Percentiles rank a stretch among this genome's conserved stretches.
Evolutionary conservation across 805 yeast species (phyloP).

Genomic region (Lachancea kluyveri): DNA sequence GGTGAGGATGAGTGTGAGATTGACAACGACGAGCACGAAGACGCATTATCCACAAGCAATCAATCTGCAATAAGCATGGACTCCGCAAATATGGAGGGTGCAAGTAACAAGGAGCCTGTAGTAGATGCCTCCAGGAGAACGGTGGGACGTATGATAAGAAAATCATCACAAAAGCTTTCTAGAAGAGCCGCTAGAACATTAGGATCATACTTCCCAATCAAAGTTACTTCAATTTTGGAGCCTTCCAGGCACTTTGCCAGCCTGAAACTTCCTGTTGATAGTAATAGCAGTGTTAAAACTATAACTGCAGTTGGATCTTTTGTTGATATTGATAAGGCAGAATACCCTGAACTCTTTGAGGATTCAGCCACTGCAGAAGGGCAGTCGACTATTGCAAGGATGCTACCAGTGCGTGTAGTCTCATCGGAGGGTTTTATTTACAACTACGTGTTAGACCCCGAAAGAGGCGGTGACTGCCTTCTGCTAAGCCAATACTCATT

Average conservation of each 20-base stretch:
- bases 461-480: constrained; percentile 89
- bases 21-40: constrained; percentile 15
- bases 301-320: constrained; percentile 33
- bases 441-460: constrained; percentile 77
- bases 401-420: constrained; percentile 52
- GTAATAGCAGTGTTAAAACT: constrained; percentile 15
- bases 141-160: constrained; percentile 67
- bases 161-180: constrained; percentile 73
- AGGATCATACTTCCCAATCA: constrained; percentile 76
- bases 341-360: constrained; percentile 27
- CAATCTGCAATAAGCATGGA: constrained; percentile 8
- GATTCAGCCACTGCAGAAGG: constrained; percentile 5
- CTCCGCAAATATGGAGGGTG: constrained; percentile 4
- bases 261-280: constrained; percentile 56
- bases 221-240: constrained; percentile 76
- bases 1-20: constrained; percentile 28
- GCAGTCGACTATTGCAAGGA: constrained; percentile 23
- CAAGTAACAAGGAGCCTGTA: constrained; percentile 46
- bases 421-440: constrained; percentile 78
- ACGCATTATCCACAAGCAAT: constrained; percentile 7
- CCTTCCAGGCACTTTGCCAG: constrained; percentile 91
- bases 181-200: constrained; percentile 79
- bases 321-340: constrained; percentile 19
- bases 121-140: constrained; percentile 66
- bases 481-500: constrained; percentile 65